Evolutionary conservation across 2,329 filamentous ascomycete species (phyloP).

Genomic region (Eutypa lata): DNA sequence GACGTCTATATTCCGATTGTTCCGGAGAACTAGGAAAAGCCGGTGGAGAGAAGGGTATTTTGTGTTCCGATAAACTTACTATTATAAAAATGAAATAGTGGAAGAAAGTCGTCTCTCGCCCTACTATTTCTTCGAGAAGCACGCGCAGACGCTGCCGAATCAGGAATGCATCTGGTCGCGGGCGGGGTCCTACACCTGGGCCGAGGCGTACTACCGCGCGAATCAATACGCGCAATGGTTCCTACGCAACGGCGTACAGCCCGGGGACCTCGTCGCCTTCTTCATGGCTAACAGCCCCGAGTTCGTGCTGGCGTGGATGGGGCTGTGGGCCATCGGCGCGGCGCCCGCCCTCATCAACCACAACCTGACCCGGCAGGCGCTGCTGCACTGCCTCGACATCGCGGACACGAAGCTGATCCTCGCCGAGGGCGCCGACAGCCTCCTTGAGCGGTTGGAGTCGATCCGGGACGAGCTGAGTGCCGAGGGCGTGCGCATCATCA

Average conservation of each 20-base stretch:
- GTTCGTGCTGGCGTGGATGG: conserved; percentile 65
- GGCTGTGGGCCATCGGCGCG: conserved; percentile 61
- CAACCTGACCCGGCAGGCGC: conserved; percentile 60
- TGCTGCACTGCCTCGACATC: conserved; percentile 63
- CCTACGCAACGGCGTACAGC: conserved; percentile 53
- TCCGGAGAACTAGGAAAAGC: too few species aligned
- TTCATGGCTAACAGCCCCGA: conserved; percentile 67
- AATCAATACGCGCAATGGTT: conserved; percentile 64
- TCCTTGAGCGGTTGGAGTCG: conserved; percentile 55
- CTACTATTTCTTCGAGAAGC: conserved; percentile 64
- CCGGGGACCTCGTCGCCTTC: conserved; percentile 60
- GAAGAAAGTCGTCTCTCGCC: conserved; percentile 52
- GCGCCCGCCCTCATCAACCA: conserved; percentile 71
- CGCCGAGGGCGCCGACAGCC: conserved; percentile 53
- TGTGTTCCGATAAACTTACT: too few species aligned
- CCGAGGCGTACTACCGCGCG: conserved; percentile 50
- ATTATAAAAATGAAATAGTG: conserved; percentile 29
- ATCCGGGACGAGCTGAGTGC: conserved; percentile 49
- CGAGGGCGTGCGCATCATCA: conserved; percentile 51
- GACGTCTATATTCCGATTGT: too few species aligned
- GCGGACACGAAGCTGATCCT: conserved; percentile 54
- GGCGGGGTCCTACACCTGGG: conserved; percentile 56
- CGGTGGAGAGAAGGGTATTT: too few species aligned
- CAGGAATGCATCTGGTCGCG: conserved; percentile 67
- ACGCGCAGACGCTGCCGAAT: conserved; percentile 48